These are phyloP conservation scores for Kalanchoe fedtschenkoi DNA, from an alignment of 164 flowering plant species.

Conservation along the genomic window DNA sequence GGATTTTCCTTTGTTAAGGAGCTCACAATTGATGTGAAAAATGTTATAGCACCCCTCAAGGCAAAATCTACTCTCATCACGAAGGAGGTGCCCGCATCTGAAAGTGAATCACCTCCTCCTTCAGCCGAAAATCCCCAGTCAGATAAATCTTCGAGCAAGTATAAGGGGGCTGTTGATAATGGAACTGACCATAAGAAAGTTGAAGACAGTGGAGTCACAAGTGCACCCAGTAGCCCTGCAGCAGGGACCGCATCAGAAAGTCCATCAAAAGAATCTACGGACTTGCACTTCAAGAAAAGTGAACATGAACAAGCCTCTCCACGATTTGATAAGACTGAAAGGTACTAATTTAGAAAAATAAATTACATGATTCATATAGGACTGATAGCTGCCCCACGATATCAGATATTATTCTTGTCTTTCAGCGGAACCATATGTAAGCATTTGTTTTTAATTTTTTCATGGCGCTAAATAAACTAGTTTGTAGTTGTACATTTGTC, in stretches of 20 bases:
- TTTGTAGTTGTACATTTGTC: too few relatives aligned
- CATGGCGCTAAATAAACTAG: background rate
- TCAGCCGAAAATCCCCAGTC: conserved; percentile 31
- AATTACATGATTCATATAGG: background rate
- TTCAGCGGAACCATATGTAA: background rate
- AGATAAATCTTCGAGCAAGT: conserved; percentile 28
- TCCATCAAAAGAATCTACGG: conserved; percentile 36
- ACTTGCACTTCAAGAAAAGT: conserved; percentile 28
- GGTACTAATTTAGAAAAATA: conserved; percentile 22
- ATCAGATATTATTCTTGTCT: background rate
- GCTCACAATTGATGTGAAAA: conserved; percentile 81
- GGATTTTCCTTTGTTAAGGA: conserved; percentile 80
- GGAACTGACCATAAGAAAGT: conserved; percentile 28
- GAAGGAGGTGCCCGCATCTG: conserved; percentile 27
- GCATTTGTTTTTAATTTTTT: background rate
- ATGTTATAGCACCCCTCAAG: conserved; percentile 68
- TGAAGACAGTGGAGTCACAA: conserved; percentile 43
- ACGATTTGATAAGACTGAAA: conserved; percentile 35
- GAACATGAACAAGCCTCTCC: conserved; percentile 40
- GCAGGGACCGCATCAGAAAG: conserved; percentile 30
- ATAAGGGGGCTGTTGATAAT: conserved; percentile 27
- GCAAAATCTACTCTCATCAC: conserved; percentile 22
- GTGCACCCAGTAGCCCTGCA: conserved; percentile 46
- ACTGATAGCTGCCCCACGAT: background rate
- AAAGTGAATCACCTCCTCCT: conserved; percentile 17